Evolutionary conservation across 2,329 filamentous ascomycete species (phyloP).

Genomic region (Aciculosporium take): DNA sequence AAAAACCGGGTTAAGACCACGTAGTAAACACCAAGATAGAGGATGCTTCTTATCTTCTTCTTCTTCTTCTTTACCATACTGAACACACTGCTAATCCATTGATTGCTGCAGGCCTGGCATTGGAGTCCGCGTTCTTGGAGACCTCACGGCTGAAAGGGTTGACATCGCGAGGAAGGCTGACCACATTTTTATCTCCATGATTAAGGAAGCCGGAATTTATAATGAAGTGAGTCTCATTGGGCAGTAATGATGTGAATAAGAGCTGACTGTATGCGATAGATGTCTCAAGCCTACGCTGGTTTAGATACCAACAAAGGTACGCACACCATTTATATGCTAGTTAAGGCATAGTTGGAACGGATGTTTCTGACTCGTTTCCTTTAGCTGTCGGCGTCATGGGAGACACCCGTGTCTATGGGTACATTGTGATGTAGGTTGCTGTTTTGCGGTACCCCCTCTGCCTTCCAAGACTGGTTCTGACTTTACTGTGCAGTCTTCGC

Average conservation of each 20-base stretch:
- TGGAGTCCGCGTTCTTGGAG: conserved; percentile 68
- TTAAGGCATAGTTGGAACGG: too few relatives aligned
- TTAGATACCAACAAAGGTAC: conserved; percentile 11
- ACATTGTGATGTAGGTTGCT: conserved; percentile 14
- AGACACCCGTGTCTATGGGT: conserved; percentile 17
- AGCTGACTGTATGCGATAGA: conserved; percentile 7
- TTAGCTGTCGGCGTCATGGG: conserved; percentile 10
- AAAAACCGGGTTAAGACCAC: too few relatives aligned
- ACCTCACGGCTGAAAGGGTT: conserved; percentile 67
- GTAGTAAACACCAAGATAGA: too few relatives aligned
- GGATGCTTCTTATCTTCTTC: not conserved
- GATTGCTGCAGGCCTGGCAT: conserved; percentile 38
- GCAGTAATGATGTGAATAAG: not conserved
- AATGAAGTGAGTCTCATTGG: conserved; percentile 30
- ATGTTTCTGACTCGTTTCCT: not conserved
- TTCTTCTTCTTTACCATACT: not conserved
- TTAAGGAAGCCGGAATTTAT: conserved; percentile 58
- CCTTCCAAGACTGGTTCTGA: not conserved
- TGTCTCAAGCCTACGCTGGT: conserved; percentile 16
- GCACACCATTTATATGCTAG: not conserved
- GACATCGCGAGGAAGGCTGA: conserved; percentile 68
- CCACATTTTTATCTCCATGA: conserved; percentile 64
- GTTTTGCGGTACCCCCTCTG: not conserved
- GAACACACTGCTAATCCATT: conserved; percentile 1
- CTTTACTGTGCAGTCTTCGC: conserved; percentile 1